phyloP scores from a whole-genome alignment of 495 filamentous ascomycete species.

The Lineolata rhizophorae region DNA sequence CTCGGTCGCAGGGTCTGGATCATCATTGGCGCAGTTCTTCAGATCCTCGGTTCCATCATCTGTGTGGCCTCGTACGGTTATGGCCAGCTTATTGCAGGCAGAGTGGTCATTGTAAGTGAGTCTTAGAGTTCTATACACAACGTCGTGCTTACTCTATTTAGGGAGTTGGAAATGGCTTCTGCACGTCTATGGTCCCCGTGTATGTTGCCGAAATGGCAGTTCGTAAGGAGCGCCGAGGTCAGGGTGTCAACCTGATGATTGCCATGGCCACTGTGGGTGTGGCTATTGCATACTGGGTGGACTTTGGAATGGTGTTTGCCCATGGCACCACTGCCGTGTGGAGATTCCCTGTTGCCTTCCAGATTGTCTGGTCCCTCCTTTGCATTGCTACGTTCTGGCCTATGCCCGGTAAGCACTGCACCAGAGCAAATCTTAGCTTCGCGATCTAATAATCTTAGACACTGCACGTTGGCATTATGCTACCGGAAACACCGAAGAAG shows the following conservation, averaged over 20 bases:
- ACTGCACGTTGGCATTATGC: slow-evolving; percentile 27
- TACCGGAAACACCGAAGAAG: slow-evolving; percentile 20
- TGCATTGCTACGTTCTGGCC: background rate
- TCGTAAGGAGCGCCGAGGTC: background rate
- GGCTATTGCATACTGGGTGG: background rate
- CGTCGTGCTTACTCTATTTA: too few relatives aligned
- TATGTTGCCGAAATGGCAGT: background rate
- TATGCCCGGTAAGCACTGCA: too few relatives aligned
- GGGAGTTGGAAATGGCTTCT: background rate
- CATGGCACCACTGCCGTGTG: background rate
- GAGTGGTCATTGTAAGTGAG: background rate
- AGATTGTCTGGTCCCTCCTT: background rate
- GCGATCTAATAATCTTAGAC: too few relatives aligned
- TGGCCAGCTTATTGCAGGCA: background rate
- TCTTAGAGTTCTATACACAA: too few relatives aligned
- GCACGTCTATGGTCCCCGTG: background rate
- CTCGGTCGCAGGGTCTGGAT: background rate
- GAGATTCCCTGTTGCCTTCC: background rate
- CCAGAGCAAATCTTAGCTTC: too few relatives aligned
- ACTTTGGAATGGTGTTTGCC: background rate
- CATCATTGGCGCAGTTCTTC: background rate
- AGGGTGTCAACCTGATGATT: background rate
- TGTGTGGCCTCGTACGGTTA: background rate
- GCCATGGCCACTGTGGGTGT: background rate
- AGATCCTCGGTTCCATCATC: background rate